Base-by-base conservation (phyloP, 805 yeast species). In the Crinitomyces ghanaensis region DNA sequence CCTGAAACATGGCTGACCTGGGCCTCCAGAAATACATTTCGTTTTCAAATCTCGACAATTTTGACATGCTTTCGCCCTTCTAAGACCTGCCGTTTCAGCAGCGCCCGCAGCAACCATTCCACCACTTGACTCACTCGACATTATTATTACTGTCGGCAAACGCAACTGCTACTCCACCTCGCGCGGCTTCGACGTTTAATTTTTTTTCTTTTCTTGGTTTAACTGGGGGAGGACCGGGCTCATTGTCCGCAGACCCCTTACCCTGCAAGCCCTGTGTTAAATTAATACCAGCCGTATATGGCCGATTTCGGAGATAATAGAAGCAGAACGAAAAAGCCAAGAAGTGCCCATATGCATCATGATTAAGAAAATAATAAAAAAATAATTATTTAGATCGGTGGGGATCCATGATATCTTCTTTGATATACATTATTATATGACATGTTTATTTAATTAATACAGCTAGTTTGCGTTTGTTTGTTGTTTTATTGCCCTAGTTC, bases 41-140 rank as follows among this genome's bases (percentile, higher is more conserved):
- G 85, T 95, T 50, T 85, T 85, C 32, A 83, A 64, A 0, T 80
- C 53, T 47, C 88, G 93, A 50, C 96, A 85, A 31, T 54, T 46
- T 17, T 53, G 53, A 38, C 65, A 59, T 6, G 65, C 65, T 33
- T 50, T 45, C 18, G 49, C 32, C 15, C 52, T 29, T 14, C 46
- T 28, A 22, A 28, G 23, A 20, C 23, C 29, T 8, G 29, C 32
- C 30, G 20, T 30, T 11, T 8, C 13, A 26, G n/a, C n/a, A n/a
- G 27, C 15, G 27, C 27, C 27, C 15, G 27, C 15, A 17, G 12
- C 4, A 17, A 17, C 27, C 13, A 17, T 17, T 25, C 15, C 13
- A 12, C 13, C 27, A 25, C n/a, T n/a, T n/a, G n/a, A n/a, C n/a
- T 9, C 9, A 9, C 15, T 13, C 23, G 23, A 8, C 7, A 20